phyloP scores from a whole-genome alignment of 176 grass and related monocot genomes.

The Melocanna baccifera region DNA sequence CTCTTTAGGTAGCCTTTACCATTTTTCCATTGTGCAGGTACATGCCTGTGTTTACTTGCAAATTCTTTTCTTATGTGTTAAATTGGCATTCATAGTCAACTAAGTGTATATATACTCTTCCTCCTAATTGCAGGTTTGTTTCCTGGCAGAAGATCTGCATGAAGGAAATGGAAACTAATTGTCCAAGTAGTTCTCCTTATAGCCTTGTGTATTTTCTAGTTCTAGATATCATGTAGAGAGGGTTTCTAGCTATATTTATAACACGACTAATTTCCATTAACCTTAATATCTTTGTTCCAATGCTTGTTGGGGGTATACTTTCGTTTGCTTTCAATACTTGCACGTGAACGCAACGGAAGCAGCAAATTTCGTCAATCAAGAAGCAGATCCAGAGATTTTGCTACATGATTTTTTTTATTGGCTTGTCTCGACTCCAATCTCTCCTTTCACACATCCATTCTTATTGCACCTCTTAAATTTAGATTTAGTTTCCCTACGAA shows the following conservation, averaged over 20 bases:
- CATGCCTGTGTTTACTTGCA: background rate
- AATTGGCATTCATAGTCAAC: background rate
- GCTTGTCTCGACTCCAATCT: background rate
- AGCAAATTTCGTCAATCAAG: background rate
- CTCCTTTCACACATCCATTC: background rate
- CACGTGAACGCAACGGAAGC: background rate
- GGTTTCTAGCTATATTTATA: background rate
- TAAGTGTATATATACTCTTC: background rate
- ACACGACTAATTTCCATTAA: background rate
- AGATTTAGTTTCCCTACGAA: background rate
- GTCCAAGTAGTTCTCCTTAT: background rate
- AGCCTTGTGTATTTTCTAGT: background rate
- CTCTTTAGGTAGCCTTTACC: background rate
- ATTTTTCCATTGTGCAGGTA: background rate
- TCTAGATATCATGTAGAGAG: background rate
- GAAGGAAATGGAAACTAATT: background rate
- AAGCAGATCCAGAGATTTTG: background rate
- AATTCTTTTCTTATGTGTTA: background rate
- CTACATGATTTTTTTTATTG: background rate
- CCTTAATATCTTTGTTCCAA: background rate
- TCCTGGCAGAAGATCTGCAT: background rate
- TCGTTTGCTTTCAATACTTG: background rate
- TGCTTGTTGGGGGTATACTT: background rate
- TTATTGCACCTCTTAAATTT: background rate
- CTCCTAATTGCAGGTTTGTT: background rate